Conservation (phyloP, 208 protist species). For the Trypanosoma avium region DNA sequence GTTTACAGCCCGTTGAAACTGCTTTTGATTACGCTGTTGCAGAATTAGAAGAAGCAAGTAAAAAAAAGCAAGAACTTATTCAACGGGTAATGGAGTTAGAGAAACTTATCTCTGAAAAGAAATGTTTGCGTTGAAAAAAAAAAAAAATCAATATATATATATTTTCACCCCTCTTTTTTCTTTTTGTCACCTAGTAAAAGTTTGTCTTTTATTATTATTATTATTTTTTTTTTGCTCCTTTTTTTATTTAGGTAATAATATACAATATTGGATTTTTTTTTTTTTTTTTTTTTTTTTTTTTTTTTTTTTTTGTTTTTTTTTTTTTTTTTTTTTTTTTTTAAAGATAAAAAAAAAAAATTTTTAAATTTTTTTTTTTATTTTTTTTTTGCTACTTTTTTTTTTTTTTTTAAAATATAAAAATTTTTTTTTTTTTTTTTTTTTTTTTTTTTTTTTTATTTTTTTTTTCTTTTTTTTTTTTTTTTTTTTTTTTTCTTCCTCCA, state of each 20-base stretch:
- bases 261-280: constrained; percentile 1
- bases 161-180: too few species aligned
- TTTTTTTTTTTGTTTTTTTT: neutral
- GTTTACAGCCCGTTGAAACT: neutral
- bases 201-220: constrained; percentile 22
- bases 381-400: neutral
- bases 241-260: too few species aligned
- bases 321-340: neutral
- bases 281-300: neutral
- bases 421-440: constrained; percentile 4
- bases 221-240: too few species aligned
- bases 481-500: too few species aligned
- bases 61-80: constrained; percentile 21
- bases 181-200: too few species aligned
- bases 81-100: constrained; percentile 24
- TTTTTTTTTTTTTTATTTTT: constrained; percentile 29
- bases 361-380: neutral
- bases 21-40: constrained; percentile 15
- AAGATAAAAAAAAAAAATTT: too few species aligned
- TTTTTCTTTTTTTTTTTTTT: constrained; percentile 26
- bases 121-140: neutral
- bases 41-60: constrained; percentile 25
- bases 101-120: constrained; percentile 13
- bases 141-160: constrained; percentile 8
- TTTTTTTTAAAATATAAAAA: neutral